Evolutionary conservation across 495 filamentous ascomycete species (phyloP).

Genomic region (Geopyxis carbonaria): DNA sequence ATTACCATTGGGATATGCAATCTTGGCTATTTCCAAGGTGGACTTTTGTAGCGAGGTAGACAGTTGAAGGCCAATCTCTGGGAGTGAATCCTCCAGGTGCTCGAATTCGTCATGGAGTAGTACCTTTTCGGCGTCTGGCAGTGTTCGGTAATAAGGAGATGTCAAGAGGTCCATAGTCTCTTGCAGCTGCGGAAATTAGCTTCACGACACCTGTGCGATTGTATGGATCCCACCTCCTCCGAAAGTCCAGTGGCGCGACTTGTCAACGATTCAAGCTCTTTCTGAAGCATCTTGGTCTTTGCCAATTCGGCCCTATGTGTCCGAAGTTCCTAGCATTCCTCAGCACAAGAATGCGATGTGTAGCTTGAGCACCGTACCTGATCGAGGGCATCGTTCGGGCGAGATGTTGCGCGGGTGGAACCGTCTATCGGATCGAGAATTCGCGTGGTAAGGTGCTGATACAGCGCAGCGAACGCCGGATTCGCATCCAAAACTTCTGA

Average conservation of each 20-base stretch:
- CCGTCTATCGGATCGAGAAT: slow-evolving; percentile 17
- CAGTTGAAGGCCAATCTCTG: slow-evolving; percentile 12
- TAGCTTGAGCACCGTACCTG: slow-evolving; percentile 7
- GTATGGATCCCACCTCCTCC: slow-evolving; percentile 12
- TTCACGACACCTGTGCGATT: slow-evolving; percentile 1
- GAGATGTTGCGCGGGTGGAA: slow-evolving; percentile 14
- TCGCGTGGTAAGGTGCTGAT: slow-evolving; percentile 17
- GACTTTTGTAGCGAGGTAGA: slow-evolving; percentile 10
- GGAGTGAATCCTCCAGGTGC: slow-evolving; percentile 16
- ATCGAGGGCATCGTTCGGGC: slow-evolving; percentile 17
- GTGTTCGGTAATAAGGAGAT: slow-evolving; percentile 2
- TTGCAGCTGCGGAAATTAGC: slow-evolving; percentile 10
- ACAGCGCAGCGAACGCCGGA: slow-evolving; percentile 17
- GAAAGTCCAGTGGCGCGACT: slow-evolving; percentile 7
- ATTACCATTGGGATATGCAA: slow-evolving; percentile 16
- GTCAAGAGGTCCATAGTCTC: slow-evolving; percentile 21
- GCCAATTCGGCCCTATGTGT: slow-evolving; percentile 23
- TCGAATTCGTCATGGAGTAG: slow-evolving; percentile 17
- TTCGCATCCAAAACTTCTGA: slow-evolving; percentile 13
- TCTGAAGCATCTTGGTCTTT: slow-evolving; percentile 17
- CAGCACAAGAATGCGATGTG: background rate
- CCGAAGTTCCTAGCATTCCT: slow-evolving; percentile 15
- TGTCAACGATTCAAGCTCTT: slow-evolving; percentile 14
- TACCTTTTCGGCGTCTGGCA: slow-evolving; percentile 1
- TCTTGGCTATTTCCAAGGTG: slow-evolving; percentile 12